Percentiles rank a stretch among this genome's conserved stretches.
These are phyloP conservation scores for Lonicera japonica DNA, from an alignment of 129 eudicot genomes.

Conservation along the genomic window DNA sequence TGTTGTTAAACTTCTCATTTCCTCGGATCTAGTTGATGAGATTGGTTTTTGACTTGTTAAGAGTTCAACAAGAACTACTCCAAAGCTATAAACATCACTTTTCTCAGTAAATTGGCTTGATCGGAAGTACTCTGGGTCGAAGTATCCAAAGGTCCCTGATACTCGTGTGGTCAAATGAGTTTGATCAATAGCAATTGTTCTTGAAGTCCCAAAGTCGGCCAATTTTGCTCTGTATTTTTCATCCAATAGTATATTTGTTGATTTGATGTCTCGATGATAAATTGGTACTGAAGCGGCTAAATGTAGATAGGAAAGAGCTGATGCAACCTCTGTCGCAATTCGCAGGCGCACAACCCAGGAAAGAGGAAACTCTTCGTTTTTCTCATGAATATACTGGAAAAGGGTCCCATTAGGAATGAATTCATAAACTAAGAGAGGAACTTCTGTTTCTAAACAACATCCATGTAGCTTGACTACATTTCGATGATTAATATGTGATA, in stretches of 20 bases:
- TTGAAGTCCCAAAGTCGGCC: constrained; percentile 4
- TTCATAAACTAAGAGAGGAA: constrained; percentile 3
- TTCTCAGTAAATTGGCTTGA: background rate
- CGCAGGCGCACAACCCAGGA: background rate
- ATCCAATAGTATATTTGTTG: constrained; percentile 6
- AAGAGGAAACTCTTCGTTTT: background rate
- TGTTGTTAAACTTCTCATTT: background rate
- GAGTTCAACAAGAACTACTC: constrained; percentile 3
- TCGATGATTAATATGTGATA: background rate
- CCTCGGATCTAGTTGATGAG: background rate
- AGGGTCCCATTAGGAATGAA: constrained; percentile 4
- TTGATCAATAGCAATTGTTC: constrained; percentile 3
- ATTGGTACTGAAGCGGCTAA: background rate
- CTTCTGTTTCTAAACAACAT: background rate
- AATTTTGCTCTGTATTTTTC: background rate
- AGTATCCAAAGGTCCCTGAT: background rate
- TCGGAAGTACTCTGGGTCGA: background rate
- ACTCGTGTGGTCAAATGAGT: constrained; percentile 3
- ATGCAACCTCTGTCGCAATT: background rate
- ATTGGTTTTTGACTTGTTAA: constrained; percentile 6
- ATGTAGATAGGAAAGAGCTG: background rate
- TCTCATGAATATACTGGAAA: background rate
- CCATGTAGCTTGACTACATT: constrained; percentile 2
- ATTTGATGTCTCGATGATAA: constrained; percentile 6
- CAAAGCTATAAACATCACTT: constrained; percentile 3